Evolutionary conservation across 2,329 filamentous ascomycete species (phyloP).

Genomic region (Paraconiothyrium sp.): DNA sequence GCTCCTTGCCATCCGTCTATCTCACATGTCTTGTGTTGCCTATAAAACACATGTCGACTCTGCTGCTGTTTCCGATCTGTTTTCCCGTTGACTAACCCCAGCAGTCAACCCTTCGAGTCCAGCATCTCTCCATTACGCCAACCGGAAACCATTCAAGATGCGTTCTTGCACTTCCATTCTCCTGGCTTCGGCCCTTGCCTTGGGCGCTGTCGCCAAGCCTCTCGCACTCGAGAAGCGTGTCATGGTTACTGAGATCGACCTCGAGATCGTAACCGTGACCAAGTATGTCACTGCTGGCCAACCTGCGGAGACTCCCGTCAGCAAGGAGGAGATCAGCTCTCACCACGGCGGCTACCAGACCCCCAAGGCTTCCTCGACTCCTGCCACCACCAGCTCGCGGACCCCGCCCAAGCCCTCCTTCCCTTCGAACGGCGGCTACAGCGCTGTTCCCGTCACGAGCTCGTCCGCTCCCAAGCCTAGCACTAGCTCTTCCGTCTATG

Average conservation of each 20-base stretch:
- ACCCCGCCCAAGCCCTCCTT: slow-evolving; percentile 7
- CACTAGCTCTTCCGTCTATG: neutral
- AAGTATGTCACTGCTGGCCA: slow-evolving; percentile 30
- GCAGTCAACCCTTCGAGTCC: slow-evolving; percentile 11
- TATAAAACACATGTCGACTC: neutral
- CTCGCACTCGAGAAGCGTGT: slow-evolving; percentile 34
- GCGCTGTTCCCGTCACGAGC: slow-evolving; percentile 12
- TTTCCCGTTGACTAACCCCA: slow-evolving; percentile 14
- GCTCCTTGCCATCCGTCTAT: slow-evolving; percentile 13
- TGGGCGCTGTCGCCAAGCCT: slow-evolving; percentile 38
- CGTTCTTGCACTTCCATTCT: slow-evolving; percentile 36
- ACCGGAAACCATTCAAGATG: slow-evolving; percentile 32
- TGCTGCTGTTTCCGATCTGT: neutral
- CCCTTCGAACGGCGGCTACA: slow-evolving; percentile 6
- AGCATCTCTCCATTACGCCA: slow-evolving; percentile 10
- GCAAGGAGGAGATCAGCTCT: slow-evolving; percentile 17
- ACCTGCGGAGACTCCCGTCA: slow-evolving; percentile 5
- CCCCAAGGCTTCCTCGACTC: neutral
- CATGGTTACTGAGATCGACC: slow-evolving; percentile 32
- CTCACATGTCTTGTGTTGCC: neutral
- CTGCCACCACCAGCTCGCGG: slow-evolving; percentile 3
- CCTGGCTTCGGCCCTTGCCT: slow-evolving; percentile 35
- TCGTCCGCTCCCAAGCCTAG: slow-evolving; percentile 10
- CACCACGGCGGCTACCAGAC: slow-evolving; percentile 1
- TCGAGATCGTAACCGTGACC: slow-evolving; percentile 33